These are phyloP conservation scores for Trichoderma gracile DNA, from an alignment of 2,329 filamentous ascomycete genomes.

Conservation along the genomic window DNA sequence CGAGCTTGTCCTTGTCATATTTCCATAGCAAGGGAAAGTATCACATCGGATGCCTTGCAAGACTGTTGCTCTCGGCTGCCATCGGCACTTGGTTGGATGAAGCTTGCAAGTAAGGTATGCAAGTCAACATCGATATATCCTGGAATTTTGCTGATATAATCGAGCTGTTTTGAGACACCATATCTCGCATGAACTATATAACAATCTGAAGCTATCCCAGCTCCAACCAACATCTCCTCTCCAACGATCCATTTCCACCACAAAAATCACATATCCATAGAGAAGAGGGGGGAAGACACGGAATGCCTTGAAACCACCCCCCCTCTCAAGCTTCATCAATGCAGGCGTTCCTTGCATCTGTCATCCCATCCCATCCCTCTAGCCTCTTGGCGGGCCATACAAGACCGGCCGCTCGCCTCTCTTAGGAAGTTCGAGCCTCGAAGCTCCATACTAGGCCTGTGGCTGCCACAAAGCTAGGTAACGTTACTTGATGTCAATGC, in stretches of 20 bases:
- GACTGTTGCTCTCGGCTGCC: neutral
- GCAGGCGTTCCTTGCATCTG: constrained; percentile 10
- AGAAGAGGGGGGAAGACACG: too few species aligned
- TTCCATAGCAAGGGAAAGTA: neutral
- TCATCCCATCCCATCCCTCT: neutral
- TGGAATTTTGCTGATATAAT: constrained; percentile 10
- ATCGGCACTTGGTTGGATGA: neutral
- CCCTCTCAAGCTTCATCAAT: too few species aligned
- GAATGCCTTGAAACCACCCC: too few species aligned
- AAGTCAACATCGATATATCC: neutral
- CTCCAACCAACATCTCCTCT: neutral
- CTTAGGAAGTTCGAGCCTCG: constrained; percentile 26
- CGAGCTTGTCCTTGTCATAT: too few species aligned
- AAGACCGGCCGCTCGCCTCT: constrained; percentile 17
- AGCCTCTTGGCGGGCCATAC: constrained; percentile 23
- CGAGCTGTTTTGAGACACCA: neutral
- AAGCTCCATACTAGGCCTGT: constrained; percentile 10
- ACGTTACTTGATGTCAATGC: constrained; percentile 20
- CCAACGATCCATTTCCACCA: neutral
- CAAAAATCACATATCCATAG: too few species aligned
- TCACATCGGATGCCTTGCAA: neutral
- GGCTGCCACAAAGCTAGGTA: constrained; percentile 23
- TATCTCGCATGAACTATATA: too few species aligned
- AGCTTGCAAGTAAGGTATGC: neutral
- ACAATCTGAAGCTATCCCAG: neutral